Percentiles rank a stretch among this genome's conserved stretches.
Conservation (phyloP, 306 rosid genomes). For the Echinosophora koreensis region DNA sequence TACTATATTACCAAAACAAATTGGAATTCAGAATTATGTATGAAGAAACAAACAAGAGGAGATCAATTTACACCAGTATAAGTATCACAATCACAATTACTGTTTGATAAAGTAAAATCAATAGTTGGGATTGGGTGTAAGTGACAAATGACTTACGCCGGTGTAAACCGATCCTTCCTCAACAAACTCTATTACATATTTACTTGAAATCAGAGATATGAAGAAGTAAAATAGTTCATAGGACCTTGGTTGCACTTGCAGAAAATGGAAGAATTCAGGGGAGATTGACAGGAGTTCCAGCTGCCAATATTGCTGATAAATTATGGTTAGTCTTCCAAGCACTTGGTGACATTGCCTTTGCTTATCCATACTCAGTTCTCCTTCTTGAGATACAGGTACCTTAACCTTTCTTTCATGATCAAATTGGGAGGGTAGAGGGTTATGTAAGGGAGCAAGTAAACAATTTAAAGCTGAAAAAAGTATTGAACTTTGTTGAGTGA, state of each 20-base stretch:
- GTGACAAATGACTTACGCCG: too few relatives aligned
- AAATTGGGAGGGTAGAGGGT: constrained; percentile 2
- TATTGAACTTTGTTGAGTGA: constrained; percentile 40
- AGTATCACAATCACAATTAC: too few relatives aligned
- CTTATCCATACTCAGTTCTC: constrained; percentile 82
- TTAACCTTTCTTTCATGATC: constrained; percentile 32
- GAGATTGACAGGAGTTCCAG: constrained; percentile 64
- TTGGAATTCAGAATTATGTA: not conserved
- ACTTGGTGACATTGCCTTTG: constrained; percentile 80
- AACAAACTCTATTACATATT: not conserved
- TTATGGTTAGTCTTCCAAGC: constrained; percentile 78
- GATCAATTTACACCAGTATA: too few relatives aligned
- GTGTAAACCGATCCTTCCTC: too few relatives aligned
- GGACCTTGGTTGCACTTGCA: constrained; percentile 48
- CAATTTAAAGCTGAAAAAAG: constrained; percentile 28
- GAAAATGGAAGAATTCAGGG: constrained; percentile 84
- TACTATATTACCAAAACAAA: not conserved
- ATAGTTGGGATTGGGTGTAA: too few relatives aligned
- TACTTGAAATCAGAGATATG: not conserved
- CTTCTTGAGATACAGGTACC: constrained; percentile 84
- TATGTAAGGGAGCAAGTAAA: not conserved
- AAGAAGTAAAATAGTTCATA: constrained; percentile 10
- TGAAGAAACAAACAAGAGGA: not conserved
- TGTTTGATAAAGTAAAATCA: too few relatives aligned
- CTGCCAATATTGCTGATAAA: constrained; percentile 58